Base-by-base conservation (phyloP, 2,329 filamentous ascomycete genomes). In the Aspergillus ochraceus region DNA sequence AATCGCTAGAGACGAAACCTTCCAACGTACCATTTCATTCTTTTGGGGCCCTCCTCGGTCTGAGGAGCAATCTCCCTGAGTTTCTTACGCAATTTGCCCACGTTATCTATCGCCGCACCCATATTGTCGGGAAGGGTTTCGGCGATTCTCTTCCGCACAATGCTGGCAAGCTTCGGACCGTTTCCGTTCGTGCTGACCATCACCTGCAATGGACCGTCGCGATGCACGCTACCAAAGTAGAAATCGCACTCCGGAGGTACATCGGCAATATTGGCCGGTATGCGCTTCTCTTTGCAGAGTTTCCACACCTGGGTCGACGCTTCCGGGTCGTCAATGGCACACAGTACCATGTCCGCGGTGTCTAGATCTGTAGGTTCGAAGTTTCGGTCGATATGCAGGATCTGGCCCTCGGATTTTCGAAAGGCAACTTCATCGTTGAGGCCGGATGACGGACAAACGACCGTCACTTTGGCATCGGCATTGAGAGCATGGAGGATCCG, bases 141-240 rank as follows among this genome's bases (percentile, higher is more conserved):
- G 19, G 92, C 93, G 65, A 99, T 97, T 72, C 90, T 87, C 72
- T 89, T 85, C 56, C 94, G 83, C 54, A 99, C 90, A 52, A 93
- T 88, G 66, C 91, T 94, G 10, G 95, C 95, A 64, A 99, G 80
- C 72, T 94, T 88, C 0, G 95, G 95, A 0, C 95, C 95, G 74
- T 97, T 97, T 55, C 95, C 95, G 74, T 98, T 99, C 39, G 95
- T 99, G 79, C 91, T 96, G 68, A 99, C 94, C 95, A 99, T 99
- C 70, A 99, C 89, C 80, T 99, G 95, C 61, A 99, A 78, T 6
- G 95, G 95, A 0, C 95, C 95, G 74, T 99, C 95, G 54, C 95
- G 89, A 78, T 99, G 91, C 45, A 97, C 89, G 73, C 90, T 95
- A 63, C 95, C 95, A 79, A 99, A 99, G 82, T 97, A 99, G 74